Evolutionary conservation across 2,329 filamentous ascomycete species (phyloP).

Genomic region (Verticillium tricorpus): DNA sequence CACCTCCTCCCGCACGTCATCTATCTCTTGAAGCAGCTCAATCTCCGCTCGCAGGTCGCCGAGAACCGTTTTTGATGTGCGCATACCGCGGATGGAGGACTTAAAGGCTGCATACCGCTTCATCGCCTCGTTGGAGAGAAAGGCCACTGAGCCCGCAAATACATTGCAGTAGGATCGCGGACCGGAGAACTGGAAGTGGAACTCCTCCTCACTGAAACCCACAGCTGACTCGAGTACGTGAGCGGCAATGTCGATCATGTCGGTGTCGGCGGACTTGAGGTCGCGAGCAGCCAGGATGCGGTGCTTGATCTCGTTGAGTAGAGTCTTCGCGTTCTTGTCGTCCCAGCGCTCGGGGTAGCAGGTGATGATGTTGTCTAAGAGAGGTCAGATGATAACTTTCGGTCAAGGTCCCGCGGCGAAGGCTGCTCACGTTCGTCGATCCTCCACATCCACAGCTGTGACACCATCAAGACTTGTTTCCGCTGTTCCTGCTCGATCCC

Average conservation of each 20-base stretch:
- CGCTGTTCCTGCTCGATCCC: slow-evolving; percentile 18
- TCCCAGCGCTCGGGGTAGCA: slow-evolving; percentile 14
- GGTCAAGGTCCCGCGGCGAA: too few species aligned
- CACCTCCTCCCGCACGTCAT: slow-evolving; percentile 12
- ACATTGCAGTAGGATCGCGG: slow-evolving; percentile 12
- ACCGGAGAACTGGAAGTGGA: slow-evolving; percentile 14
- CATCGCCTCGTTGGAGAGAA: slow-evolving; percentile 14
- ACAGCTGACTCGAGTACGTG: slow-evolving; percentile 8
- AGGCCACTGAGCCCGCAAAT: slow-evolving; percentile 10
- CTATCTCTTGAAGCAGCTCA: slow-evolving; percentile 13
- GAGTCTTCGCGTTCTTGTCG: slow-evolving; percentile 15
- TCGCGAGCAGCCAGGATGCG: slow-evolving; percentile 7
- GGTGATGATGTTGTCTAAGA: slow-evolving; percentile 11
- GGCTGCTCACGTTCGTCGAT: slow-evolving; percentile 11
- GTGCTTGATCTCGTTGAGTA: slow-evolving; percentile 13
- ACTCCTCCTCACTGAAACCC: slow-evolving; percentile 13
- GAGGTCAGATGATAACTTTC: too few species aligned
- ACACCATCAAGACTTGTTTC: slow-evolving; percentile 22
- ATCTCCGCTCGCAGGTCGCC: slow-evolving; percentile 17
- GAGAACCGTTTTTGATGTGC: slow-evolving; percentile 11
- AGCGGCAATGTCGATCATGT: slow-evolving; percentile 10
- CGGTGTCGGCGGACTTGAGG: slow-evolving; percentile 6
- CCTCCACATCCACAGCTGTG: slow-evolving; percentile 17
- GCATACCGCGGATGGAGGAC: slow-evolving; percentile 11
- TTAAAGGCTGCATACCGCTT: slow-evolving; percentile 14